Conservation (phyloP, 805 yeast genomes). For the Geotrichum ghanense region DNA sequence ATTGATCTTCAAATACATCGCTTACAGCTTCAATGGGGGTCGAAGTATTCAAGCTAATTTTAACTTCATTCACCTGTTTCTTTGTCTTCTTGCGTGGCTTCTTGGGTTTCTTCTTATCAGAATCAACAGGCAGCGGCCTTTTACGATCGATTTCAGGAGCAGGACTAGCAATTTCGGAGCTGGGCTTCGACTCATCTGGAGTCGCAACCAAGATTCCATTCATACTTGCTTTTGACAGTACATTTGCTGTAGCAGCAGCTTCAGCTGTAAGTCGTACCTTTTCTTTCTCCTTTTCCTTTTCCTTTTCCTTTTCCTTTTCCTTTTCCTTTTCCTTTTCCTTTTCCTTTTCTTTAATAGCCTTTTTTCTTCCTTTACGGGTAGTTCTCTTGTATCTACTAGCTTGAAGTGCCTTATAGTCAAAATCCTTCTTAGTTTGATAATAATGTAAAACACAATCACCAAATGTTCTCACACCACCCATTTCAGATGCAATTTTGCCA, state of each 20-base stretch:
- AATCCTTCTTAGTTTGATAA: slow-evolving; percentile 71
- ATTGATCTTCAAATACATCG: no score
- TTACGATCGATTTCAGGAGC: background rate
- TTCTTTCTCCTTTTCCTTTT: background rate
- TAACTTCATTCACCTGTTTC: no score
- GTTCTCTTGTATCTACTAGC: slow-evolving; percentile 41
- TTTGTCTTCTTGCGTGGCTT: no score
- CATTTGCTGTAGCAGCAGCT: background rate
- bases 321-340: background rate
- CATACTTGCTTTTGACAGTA: background rate
- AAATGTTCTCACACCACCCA: slow-evolving; percentile 73
- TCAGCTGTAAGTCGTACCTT: no score
- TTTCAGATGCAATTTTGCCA: slow-evolving; percentile 68
- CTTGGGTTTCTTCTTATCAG: no score
- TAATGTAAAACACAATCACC: slow-evolving; percentile 90
- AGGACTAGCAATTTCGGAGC: no score
- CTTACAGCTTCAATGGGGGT: no score
- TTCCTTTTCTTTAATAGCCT: slow-evolving; percentile 12
- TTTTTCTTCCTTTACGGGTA: slow-evolving; percentile 21
- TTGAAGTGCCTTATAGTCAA: slow-evolving; percentile 60
- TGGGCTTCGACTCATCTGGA: no score
- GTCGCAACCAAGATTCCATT: no score
- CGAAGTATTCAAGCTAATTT: no score
- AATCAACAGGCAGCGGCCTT: no score
- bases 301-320: background rate